A percentile compares a stretch with the other conserved stretches of the same genome.
Conservation (phyloP, 257 asterid genomes). For the Catharanthus roseus region DNA sequence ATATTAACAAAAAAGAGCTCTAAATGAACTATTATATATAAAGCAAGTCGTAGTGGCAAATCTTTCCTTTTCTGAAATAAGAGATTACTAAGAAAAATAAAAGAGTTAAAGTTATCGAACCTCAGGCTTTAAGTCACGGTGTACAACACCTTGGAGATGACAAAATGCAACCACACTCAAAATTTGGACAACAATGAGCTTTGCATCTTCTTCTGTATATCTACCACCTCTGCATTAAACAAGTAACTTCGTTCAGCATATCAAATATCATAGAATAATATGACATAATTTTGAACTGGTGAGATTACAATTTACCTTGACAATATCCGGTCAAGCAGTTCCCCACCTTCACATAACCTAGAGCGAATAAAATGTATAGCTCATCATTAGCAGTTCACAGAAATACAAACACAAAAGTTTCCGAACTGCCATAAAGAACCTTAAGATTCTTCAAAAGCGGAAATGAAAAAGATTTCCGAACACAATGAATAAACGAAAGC, state of each 20-base stretch:
- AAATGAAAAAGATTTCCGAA: not conserved
- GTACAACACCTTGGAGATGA: slow-evolving; percentile 98
- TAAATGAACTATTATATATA: slow-evolving; percentile 7
- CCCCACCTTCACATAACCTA: slow-evolving; percentile 99
- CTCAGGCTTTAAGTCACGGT: slow-evolving; percentile 99
- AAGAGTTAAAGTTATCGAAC: slow-evolving; percentile 25
- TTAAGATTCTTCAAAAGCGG: not conserved
- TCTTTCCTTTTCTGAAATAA: slow-evolving; percentile 5
- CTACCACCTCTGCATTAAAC: slow-evolving; percentile 80
- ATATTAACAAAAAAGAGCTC: slow-evolving; percentile 7
- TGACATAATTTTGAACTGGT: not conserved
- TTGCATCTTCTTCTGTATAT: slow-evolving; percentile 91
- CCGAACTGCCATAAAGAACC: not conserved
- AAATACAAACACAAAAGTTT: not conserved
- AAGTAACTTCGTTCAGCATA: not conserved
- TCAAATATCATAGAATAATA: slow-evolving; percentile 10
- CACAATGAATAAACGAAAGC: not conserved
- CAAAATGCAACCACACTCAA: slow-evolving; percentile 91
- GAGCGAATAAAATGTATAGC: slow-evolving; percentile 21
- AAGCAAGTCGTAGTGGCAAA: not conserved
- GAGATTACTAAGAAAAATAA: not conserved
- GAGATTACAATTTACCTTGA: slow-evolving; percentile 51
- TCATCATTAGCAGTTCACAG: not conserved
- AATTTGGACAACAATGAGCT: slow-evolving; percentile 78
- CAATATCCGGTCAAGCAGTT: slow-evolving; percentile 78